Conservation (phyloP, 495 filamentous ascomycete species). For the Aspergillus cavernicola region DNA sequence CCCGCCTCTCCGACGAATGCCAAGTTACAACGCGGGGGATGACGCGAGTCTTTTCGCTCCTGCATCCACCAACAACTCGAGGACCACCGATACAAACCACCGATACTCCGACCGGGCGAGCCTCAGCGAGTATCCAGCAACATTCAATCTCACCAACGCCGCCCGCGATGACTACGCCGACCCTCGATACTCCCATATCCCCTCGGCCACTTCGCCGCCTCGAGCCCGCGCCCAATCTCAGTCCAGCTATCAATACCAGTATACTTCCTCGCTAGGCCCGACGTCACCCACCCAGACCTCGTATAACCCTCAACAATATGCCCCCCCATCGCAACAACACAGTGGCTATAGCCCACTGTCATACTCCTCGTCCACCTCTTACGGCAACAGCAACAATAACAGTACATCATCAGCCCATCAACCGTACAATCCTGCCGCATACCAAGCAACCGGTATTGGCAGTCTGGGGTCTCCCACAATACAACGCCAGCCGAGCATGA, state of each 20-base stretch:
- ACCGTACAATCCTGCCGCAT: slow-evolving; percentile 72
- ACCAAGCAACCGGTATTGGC: slow-evolving; percentile 38
- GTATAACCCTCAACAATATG: slow-evolving; percentile 86
- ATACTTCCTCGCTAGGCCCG: slow-evolving; percentile 41
- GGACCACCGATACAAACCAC: slow-evolving; percentile 27
- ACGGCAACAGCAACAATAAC: slow-evolving; percentile 20
- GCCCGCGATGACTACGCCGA: slow-evolving; percentile 39
- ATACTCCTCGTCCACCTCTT: slow-evolving; percentile 40
- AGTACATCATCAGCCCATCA: slow-evolving; percentile 41
- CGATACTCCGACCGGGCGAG: slow-evolving; percentile 20
- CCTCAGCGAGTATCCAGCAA: slow-evolving; percentile 14
- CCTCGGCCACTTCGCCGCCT: slow-evolving; percentile 34
- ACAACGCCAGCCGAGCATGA: slow-evolving; percentile 30
- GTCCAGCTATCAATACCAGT: slow-evolving; percentile 61
- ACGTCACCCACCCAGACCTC: slow-evolving; percentile 51
- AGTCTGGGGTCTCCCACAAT: slow-evolving; percentile 27
- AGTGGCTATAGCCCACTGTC: slow-evolving; percentile 39
- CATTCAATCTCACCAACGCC: slow-evolving; percentile 24
- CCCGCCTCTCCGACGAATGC: slow-evolving; percentile 52
- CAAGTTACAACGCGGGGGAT: slow-evolving; percentile 78
- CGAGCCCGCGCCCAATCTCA: slow-evolving; percentile 43
- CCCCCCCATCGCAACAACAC: slow-evolving; percentile 49
- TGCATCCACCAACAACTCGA: slow-evolving; percentile 27
- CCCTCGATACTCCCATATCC: slow-evolving; percentile 30
- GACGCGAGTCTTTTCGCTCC: slow-evolving; percentile 55